Base-by-base conservation (phyloP, 1,284 basidiomycete genomes). In the Tylopilus sp. region DNA sequence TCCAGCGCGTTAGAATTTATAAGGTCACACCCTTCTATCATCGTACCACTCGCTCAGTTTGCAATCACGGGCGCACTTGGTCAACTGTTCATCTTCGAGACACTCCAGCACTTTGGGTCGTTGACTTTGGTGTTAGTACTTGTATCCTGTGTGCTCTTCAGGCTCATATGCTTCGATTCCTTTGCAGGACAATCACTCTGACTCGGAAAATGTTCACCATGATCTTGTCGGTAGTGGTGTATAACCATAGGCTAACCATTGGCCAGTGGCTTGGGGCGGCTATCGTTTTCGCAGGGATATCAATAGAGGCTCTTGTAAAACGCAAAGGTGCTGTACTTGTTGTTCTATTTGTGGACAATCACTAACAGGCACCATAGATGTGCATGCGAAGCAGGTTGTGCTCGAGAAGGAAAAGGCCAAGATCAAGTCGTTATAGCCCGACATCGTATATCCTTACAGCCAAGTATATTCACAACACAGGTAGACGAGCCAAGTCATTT, bases 151-250 rank as follows among this genome's bases (percentile, higher is more conserved):
- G 8, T 41, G 19, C 35, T 39, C 34, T 43, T 43, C 11, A 9
- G 3, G 8, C 39, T 21, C 19, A 53, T 35, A 43, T 40, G 34
- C 53, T 45, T 47, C 21, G 43, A 38, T 34, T 37, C 2, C 10
- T 52, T 43, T 29, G 7, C 63, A 91, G 89, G 45, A 97, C 90
- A 34, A 89, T 97, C 59, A 97, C 94, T 1, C 79, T 99, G 48
- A 99, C 96, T n/a, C 80, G 97, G 49, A 99, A 99, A 72, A 76
- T 99, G 64, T 97, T 97, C 68, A 98, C 96, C 5, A 99, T 99
- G 96, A 76, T 99, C 12, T 76, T 99, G 31, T 95, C 91, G 7
- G 94, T 99, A 5, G 68, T 96, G 23, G 82, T 98, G 1, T 99
- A 97, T 69, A 85, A 92, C 59, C 96, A 99, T 70, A 80, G 77